These are phyloP conservation scores for Hymenoscyphus infarciens DNA, from an alignment of 2,329 filamentous ascomycete genomes.

Conservation along the genomic window DNA sequence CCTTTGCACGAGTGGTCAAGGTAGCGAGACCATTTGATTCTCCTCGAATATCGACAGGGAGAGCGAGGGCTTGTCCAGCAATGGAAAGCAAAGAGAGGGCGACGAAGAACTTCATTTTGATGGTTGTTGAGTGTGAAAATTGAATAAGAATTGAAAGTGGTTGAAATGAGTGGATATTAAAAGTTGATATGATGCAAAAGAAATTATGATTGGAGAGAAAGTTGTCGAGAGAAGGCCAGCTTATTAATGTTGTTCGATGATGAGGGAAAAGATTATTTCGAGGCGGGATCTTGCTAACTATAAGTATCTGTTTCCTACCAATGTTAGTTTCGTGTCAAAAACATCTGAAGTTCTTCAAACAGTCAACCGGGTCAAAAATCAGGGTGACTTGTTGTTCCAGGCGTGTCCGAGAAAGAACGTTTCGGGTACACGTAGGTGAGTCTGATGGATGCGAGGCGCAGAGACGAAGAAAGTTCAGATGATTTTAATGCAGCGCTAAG, in stretches of 20 bases:
- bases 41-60: conserved; percentile 8
- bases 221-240: neutral
- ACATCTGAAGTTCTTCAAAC: neutral
- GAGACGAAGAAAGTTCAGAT: neutral
- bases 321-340: neutral
- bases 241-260: neutral
- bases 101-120: conserved; percentile 23
- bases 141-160: neutral
- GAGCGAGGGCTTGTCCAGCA: conserved; percentile 15
- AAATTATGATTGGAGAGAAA: neutral
- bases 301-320: neutral
- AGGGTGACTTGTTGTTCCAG: conserved; percentile 6
- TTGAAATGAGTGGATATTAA: neutral
- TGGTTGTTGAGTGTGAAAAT: conserved; percentile 9
- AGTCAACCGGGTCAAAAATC: neutral
- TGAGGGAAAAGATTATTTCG: neutral
- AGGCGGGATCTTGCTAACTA: neutral
- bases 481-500: neutral
- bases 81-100: conserved; percentile 18
- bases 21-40: neutral
- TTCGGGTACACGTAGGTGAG: neutral
- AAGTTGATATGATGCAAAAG: neutral
- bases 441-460: conserved; percentile 4
- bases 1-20: too few species aligned
- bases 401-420: neutral